A percentile compares a stretch with the other conserved stretches of the same genome.
Evolutionary conservation across 23 red algal genomes (phyloP).

Genomic region (Chondrus crispus): DNA sequence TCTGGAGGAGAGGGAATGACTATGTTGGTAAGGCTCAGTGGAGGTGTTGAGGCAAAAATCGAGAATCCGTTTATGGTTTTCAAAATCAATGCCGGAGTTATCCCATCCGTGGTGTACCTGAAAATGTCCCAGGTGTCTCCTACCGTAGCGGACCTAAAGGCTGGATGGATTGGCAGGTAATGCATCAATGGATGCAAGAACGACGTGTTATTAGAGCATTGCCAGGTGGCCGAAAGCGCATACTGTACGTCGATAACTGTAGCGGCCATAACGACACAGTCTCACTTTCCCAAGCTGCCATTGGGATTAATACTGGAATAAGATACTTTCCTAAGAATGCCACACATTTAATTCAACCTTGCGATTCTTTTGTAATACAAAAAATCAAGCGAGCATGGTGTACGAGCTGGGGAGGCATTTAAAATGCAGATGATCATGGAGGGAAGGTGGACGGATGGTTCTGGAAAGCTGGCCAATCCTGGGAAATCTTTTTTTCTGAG

Average conservation of each 20-base stretch:
- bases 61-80: neutral
- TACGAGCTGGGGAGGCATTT: neutral
- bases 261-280: neutral
- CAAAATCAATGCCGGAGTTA: neutral
- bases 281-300: neutral
- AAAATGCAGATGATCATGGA: neutral
- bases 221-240: neutral
- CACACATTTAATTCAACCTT: neutral
- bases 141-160: neutral
- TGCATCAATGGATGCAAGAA: neutral
- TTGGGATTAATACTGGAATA: neutral
- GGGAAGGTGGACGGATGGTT: neutral
- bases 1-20: neutral
- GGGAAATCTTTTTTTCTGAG: neutral
- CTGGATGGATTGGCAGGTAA: neutral
- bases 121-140: neutral
- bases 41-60: neutral
- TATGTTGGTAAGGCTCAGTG: neutral
- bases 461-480: neutral
- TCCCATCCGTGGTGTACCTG: neutral
- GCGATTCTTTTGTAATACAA: slow-evolving; percentile 14
- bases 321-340: neutral
- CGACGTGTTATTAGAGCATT: neutral
- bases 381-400: neutral
- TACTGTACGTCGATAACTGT: neutral